These are phyloP conservation scores for Heliosperma pusillum DNA, from an alignment of 148 eudicot genomes.

Conservation along the genomic window DNA sequence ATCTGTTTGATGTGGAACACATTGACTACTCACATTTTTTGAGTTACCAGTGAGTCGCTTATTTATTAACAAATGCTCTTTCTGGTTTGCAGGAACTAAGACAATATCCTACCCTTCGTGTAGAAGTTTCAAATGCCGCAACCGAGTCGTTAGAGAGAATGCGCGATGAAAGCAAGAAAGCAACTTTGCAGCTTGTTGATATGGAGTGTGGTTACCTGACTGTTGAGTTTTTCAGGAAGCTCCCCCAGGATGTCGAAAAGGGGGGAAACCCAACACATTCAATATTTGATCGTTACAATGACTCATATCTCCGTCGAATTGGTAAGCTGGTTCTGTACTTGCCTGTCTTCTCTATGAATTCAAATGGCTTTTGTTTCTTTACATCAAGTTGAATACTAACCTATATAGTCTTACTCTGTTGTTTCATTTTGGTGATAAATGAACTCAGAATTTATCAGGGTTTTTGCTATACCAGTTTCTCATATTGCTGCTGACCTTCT, in stretches of 20 bases:
- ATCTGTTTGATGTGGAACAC: too few relatives aligned
- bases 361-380: background rate
- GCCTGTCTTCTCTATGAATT: background rate
- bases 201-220: constrained; percentile 94
- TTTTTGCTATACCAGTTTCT: background rate
- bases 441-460: background rate
- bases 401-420: background rate
- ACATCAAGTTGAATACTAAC: too few relatives aligned
- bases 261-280: constrained; percentile 99
- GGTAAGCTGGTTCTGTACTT: constrained; percentile 42
- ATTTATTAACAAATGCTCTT: background rate
- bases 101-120: constrained; percentile 86
- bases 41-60: background rate
- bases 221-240: constrained; percentile 94
- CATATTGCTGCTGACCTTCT: background rate
- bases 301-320: constrained; percentile 82
- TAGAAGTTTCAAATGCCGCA: constrained; percentile 79
- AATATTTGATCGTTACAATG: constrained; percentile 89
- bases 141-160: constrained; percentile 76
- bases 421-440: background rate
- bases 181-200: constrained; percentile 85
- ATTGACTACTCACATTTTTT: background rate
- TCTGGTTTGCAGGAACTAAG: constrained; percentile 67
- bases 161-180: constrained; percentile 92
- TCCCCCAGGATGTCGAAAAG: constrained; percentile 98